Evolutionary conservation across 306 rosid genomes (phyloP).

Genomic region (Benincasa hispida): DNA sequence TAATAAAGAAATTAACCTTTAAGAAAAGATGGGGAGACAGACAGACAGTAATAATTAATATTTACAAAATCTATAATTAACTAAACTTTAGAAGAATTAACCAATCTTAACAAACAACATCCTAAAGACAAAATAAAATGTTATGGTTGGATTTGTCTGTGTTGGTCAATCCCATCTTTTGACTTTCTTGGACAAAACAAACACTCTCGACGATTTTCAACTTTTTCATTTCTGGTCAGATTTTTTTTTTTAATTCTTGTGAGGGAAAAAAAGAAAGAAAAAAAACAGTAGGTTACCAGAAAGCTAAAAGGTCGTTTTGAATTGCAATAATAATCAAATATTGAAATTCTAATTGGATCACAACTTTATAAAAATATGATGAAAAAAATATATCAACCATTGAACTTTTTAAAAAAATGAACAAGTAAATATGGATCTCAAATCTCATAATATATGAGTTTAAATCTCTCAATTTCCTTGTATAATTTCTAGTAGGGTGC

Average conservation of each 20-base stretch:
- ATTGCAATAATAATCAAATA: neutral
- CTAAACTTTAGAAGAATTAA: neutral
- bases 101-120: neutral
- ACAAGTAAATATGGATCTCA: too few species aligned
- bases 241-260: neutral
- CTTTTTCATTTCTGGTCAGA: neutral
- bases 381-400: too few species aligned
- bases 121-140: neutral
- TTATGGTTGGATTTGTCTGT: neutral
- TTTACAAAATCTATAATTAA: neutral
- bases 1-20: too few species aligned
- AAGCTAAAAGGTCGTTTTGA: neutral
- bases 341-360: neutral
- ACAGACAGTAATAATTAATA: neutral
- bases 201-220: neutral
- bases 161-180: neutral
- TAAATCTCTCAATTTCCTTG: too few species aligned
- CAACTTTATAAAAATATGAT: neutral
- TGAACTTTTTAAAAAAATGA: too few species aligned
- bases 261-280: neutral
- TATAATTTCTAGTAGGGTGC: too few species aligned
- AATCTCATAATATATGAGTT: too few species aligned
- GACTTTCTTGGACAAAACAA: conserved; percentile 1
- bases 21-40: neutral
- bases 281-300: neutral